Conservation (phyloP, 441 rosid genomes). For the Erysimum cheiri region DNA sequence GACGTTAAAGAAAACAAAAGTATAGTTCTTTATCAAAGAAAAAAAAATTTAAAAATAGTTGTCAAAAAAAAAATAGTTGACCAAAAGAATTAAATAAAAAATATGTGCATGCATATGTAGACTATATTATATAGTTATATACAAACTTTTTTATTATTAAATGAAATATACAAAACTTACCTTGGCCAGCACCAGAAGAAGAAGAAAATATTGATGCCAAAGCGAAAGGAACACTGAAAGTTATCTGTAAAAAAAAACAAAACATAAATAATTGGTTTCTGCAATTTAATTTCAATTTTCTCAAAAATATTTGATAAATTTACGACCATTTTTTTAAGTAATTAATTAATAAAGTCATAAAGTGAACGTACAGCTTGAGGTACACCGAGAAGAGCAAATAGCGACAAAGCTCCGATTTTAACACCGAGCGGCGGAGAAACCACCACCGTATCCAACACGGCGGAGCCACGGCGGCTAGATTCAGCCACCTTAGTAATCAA, state of each 20-base stretch:
- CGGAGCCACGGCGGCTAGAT: constrained; percentile 42
- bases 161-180: constrained; percentile 38
- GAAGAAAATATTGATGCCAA: constrained; percentile 76
- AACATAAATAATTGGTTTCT: background rate
- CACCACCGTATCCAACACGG: constrained; percentile 5
- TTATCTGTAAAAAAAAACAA: constrained; percentile 51
- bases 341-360: background rate
- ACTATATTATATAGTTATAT: too few relatives aligned
- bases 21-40: too few relatives aligned
- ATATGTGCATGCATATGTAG: background rate
- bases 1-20: too few relatives aligned
- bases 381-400: constrained; percentile 70
- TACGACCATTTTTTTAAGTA: too few relatives aligned
- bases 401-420: constrained; percentile 56
- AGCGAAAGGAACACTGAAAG: constrained; percentile 82
- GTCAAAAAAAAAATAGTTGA: too few relatives aligned
- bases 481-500: constrained; percentile 66
- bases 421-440: constrained; percentile 47
- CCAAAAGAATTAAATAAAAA: too few relatives aligned
- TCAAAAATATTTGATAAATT: too few relatives aligned
- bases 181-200: constrained; percentile 78
- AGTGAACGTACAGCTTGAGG: constrained; percentile 67
- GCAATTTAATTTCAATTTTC: too few relatives aligned
- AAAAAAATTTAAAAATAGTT: background rate
- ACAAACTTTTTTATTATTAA: too few relatives aligned